phyloP scores from a whole-genome alignment of 2,329 filamentous ascomycete genomes.

The Alternaria ventricosa region DNA sequence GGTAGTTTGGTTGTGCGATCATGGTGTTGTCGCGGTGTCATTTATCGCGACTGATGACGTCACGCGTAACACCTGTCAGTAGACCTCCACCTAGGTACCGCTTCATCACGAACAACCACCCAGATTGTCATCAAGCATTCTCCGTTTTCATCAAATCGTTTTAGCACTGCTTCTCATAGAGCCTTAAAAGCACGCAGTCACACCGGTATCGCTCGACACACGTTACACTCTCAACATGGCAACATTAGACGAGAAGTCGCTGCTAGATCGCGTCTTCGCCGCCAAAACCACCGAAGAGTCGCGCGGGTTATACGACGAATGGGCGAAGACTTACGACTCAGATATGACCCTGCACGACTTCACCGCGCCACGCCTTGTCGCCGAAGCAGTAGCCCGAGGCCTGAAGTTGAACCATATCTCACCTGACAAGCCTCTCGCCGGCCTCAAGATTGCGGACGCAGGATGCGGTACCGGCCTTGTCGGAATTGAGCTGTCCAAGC shows the following conservation, averaged over 20 bases:
- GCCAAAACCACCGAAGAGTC: slow-evolving; percentile 46
- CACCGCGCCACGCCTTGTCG: slow-evolving; percentile 51
- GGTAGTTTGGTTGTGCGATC: not conserved
- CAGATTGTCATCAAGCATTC: not conserved
- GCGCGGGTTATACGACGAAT: slow-evolving; percentile 54
- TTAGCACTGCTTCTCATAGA: not conserved
- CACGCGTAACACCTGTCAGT: not conserved
- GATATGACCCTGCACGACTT: slow-evolving; percentile 52
- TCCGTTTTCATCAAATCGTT: not conserved
- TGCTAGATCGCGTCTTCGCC: slow-evolving; percentile 50
- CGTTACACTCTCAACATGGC: not conserved
- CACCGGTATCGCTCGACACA: not conserved
- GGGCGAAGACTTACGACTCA: slow-evolving; percentile 55
- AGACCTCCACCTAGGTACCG: not conserved
- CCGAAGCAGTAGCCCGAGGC: slow-evolving; percentile 21
- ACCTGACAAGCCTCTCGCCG: slow-evolving; percentile 14
- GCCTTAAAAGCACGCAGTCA: not conserved
- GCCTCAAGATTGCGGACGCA: slow-evolving; percentile 57
- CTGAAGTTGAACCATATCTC: slow-evolving; percentile 24
- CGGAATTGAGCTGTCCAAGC: slow-evolving; percentile 54
- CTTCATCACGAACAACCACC: not conserved
- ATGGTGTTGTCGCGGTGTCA: not conserved
- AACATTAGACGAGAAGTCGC: slow-evolving; percentile 3
- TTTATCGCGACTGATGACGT: not conserved
- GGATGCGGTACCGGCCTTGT: slow-evolving; percentile 65